Conservation (phyloP, 768 basidiomycete species). For the Hericium rajendrae region DNA sequence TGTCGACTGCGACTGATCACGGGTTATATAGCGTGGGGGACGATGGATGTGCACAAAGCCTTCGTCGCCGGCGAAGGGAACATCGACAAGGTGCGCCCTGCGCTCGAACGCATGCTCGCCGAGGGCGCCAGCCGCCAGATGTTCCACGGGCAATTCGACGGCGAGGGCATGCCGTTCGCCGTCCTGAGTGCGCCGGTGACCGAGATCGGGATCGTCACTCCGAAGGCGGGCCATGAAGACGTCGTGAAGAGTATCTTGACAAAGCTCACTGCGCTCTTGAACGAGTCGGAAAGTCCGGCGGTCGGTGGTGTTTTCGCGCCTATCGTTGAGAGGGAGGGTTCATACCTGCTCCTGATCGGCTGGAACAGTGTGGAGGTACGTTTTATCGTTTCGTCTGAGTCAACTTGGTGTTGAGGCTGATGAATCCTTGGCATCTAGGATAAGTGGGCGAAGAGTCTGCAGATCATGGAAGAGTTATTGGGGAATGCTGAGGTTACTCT, state of each 20-base stretch:
- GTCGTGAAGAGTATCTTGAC: neutral
- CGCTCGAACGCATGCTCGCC: neutral
- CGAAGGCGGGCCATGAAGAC: neutral
- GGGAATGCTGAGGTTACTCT: neutral
- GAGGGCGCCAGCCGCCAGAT: neutral
- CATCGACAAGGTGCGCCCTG: neutral
- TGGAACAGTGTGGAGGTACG: neutral
- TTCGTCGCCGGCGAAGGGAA: neutral
- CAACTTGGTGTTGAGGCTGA: too few relatives aligned
- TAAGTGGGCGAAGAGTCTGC: neutral
- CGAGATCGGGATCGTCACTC: neutral
- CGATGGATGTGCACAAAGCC: neutral
- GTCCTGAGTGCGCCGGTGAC: neutral
- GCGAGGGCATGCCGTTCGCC: neutral
- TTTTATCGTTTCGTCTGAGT: too few relatives aligned
- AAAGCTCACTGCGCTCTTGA: neutral
- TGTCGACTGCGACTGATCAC: too few relatives aligned
- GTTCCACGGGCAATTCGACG: neutral
- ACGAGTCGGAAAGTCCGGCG: neutral
- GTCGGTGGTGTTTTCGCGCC: neutral
- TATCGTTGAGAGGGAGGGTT: neutral
- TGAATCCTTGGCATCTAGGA: too few relatives aligned
- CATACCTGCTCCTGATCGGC: neutral
- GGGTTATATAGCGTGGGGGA: neutral
- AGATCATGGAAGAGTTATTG: neutral